phyloP scores from a whole-genome alignment of 805 yeast species.

The Starmerella powellii region DNA sequence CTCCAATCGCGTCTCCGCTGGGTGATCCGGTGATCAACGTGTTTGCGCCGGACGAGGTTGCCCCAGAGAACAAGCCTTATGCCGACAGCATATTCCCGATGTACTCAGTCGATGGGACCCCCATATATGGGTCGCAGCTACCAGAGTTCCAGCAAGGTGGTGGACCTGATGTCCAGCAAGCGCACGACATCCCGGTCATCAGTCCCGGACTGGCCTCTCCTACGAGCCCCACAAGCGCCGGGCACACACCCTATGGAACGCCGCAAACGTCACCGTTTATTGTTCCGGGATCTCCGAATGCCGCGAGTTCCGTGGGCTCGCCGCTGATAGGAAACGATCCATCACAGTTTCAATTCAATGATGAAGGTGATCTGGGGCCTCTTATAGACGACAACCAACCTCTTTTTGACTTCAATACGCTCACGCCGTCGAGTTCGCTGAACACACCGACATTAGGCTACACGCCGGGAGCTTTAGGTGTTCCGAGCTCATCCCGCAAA shows the following conservation, averaged over 20 bases:
- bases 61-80: background rate
- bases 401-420: background rate
- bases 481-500: background rate
- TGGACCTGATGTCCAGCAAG: too few species aligned
- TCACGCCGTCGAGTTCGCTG: too few species aligned
- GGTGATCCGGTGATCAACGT: conserved; percentile 19
- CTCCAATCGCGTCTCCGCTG: background rate
- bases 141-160: conserved; percentile 5
- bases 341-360: background rate
- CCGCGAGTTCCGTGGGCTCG: conserved; percentile 4
- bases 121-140: conserved; percentile 6
- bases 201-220: background rate
- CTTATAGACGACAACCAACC: conserved; percentile 1
- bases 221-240: background rate
- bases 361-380: conserved; percentile 6
- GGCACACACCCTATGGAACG: conserved; percentile 5
- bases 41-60: conserved; percentile 15
- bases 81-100: conserved; percentile 15
- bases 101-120: conserved; percentile 15
- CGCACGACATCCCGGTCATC: background rate
- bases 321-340: conserved; percentile 5
- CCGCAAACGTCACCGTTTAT: background rate
- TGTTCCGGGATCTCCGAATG: conserved; percentile 3
- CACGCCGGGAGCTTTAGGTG: background rate
- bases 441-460: background rate